Evolutionary conservation across 2,329 filamentous ascomycete genomes (phyloP).

Genomic region (Nakataea oryzae): DNA sequence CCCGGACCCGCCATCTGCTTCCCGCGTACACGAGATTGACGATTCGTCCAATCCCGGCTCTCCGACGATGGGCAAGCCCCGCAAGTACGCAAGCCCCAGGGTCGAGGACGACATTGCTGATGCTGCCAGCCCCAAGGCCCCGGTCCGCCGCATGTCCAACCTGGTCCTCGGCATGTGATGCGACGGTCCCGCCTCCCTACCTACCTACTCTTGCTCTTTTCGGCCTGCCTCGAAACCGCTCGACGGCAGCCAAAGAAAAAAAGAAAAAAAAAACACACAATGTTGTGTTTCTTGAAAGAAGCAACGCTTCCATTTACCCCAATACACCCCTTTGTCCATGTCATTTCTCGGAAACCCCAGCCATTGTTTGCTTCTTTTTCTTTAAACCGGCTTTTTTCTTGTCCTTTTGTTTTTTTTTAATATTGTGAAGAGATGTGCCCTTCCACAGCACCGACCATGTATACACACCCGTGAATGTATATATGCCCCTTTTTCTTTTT

Average conservation of each 20-base stretch:
- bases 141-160: background rate
- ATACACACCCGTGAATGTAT: too few species aligned
- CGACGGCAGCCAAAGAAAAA: too few species aligned
- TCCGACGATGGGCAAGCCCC: background rate
- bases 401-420: too few species aligned
- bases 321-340: background rate
- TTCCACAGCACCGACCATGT: too few species aligned
- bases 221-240: too few species aligned
- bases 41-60: background rate
- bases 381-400: too few species aligned
- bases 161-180: background rate
- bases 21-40: background rate
- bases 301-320: background rate
- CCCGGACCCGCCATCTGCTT: background rate
- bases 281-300: background rate
- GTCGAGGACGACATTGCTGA: background rate
- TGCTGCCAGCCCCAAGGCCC: background rate
- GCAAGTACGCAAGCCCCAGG: constrained; percentile 1
- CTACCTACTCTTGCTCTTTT: too few species aligned
- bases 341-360: background rate
- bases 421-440: background rate
- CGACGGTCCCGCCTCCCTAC: too few species aligned
- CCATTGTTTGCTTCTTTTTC: background rate
- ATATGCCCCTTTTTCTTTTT: background rate
- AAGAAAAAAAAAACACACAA: background rate